These are phyloP conservation scores for Ustilago esculenta DNA, from an alignment of 1,284 basidiomycete species.

Conservation along the genomic window DNA sequence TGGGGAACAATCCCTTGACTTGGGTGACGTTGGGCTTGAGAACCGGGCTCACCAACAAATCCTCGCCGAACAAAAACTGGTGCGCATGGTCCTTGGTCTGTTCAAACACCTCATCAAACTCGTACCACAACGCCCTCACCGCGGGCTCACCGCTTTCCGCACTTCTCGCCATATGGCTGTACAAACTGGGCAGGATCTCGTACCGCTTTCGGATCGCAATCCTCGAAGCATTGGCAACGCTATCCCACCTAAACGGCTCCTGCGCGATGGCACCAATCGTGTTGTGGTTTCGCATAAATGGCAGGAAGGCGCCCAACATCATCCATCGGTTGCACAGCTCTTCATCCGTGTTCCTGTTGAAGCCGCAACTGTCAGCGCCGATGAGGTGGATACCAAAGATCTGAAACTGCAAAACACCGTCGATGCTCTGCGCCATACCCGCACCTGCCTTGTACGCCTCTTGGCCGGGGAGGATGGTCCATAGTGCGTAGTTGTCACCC, in stretches of 20 bases:
- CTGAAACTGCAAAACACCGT: slow-evolving; percentile 80
- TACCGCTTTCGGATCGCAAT: slow-evolving; percentile 48
- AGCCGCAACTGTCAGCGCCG: slow-evolving; percentile 52
- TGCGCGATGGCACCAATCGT: slow-evolving; percentile 48
- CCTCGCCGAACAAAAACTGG: slow-evolving; percentile 52
- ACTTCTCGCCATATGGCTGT: slow-evolving; percentile 36
- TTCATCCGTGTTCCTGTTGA: slow-evolving; percentile 76
- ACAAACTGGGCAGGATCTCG: slow-evolving; percentile 45
- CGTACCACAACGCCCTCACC: slow-evolving; percentile 48
- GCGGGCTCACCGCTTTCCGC: slow-evolving; percentile 38
- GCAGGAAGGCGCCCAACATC: slow-evolving; percentile 45
- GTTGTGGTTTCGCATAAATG: slow-evolving; percentile 55
- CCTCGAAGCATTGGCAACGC: slow-evolving; percentile 45
- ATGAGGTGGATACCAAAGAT: slow-evolving; percentile 66
- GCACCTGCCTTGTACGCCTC: slow-evolving; percentile 43
- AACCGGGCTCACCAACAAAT: slow-evolving; percentile 44
- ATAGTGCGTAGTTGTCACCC: slow-evolving; percentile 76
- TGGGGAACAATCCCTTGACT: slow-evolving; percentile 63
- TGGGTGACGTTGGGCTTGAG: slow-evolving; percentile 49
- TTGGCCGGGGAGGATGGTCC: slow-evolving; percentile 70
- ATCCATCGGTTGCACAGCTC: slow-evolving; percentile 72
- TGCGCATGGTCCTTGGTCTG: slow-evolving; percentile 36
- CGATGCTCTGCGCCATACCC: slow-evolving; percentile 71
- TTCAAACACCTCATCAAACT: slow-evolving; percentile 47
- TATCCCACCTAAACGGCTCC: slow-evolving; percentile 51